These are phyloP conservation scores for Cytospora piceicola DNA, from an alignment of 2,329 filamentous ascomycete genomes.

Conservation along the genomic window DNA sequence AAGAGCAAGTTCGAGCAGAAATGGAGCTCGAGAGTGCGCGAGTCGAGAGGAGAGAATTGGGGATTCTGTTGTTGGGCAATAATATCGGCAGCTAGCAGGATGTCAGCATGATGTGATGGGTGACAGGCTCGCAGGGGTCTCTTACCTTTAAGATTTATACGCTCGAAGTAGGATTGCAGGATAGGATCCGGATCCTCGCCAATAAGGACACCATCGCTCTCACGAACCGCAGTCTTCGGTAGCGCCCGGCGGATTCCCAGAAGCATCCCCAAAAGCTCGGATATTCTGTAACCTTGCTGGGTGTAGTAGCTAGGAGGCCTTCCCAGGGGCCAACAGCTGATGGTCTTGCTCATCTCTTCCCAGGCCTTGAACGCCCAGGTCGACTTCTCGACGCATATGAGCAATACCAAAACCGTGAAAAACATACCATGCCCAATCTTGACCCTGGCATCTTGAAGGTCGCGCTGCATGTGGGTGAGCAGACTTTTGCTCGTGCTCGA, in stretches of 20 bases:
- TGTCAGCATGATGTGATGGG: slow-evolving; percentile 25
- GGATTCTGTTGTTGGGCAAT: slow-evolving; percentile 54
- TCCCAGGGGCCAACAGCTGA: slow-evolving; percentile 63
- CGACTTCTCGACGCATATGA: slow-evolving; percentile 69
- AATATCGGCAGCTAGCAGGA: slow-evolving; percentile 43
- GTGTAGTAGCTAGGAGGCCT: slow-evolving; percentile 60
- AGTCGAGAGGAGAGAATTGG: slow-evolving; percentile 54
- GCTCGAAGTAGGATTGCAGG: slow-evolving; percentile 57
- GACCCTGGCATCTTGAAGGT: slow-evolving; percentile 63
- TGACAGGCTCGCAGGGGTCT: slow-evolving; percentile 22
- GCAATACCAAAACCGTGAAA: slow-evolving; percentile 63
- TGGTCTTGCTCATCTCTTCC: slow-evolving; percentile 57
- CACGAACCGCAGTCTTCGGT: slow-evolving; percentile 53
- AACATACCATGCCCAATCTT: slow-evolving; percentile 65
- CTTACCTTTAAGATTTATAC: slow-evolving; percentile 62
- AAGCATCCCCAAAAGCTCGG: slow-evolving; percentile 63
- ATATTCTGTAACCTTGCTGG: slow-evolving; percentile 62
- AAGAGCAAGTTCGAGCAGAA: slow-evolving; percentile 50
- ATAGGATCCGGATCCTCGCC: slow-evolving; percentile 52
- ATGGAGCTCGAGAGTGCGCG: slow-evolving; percentile 51
- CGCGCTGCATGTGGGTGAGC: slow-evolving; percentile 63
- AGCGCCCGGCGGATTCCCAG: slow-evolving; percentile 63
- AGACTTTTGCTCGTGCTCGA: slow-evolving; percentile 61
- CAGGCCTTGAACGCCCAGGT: slow-evolving; percentile 72
- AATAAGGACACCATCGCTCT: slow-evolving; percentile 52